phyloP scores from a whole-genome alignment of 257 asterid genomes.

The Solanum clarkiae region DNA sequence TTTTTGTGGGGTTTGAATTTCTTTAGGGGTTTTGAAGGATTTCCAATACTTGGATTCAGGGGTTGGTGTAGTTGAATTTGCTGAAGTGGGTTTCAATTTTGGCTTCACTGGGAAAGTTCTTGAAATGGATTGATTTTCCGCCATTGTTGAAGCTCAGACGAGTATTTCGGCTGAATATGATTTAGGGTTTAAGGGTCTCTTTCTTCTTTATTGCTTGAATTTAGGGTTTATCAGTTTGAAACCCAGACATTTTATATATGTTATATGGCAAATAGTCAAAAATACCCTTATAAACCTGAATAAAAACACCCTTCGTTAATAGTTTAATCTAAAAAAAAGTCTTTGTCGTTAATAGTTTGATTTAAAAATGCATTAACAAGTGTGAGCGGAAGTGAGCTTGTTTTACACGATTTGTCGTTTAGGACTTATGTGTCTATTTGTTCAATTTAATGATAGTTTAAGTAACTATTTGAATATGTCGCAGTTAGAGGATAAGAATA shows the following conservation, averaged over 20 bases:
- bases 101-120: conserved; percentile 46
- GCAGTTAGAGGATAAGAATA: too few species aligned
- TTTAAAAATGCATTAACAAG: not conserved
- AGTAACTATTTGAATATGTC: not conserved
- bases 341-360: not conserved
- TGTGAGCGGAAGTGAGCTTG: not conserved
- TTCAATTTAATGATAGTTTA: not conserved
- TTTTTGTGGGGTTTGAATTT: conserved; percentile 30
- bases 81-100: conserved; percentile 46
- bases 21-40: conserved; percentile 70
- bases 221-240: not conserved
- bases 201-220: not conserved
- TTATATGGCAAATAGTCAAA: not conserved
- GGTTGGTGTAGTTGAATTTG: conserved; percentile 31
- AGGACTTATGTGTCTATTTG: not conserved
- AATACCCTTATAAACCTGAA: not conserved
- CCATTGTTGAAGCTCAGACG: conserved; percentile 21
- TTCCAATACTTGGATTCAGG: conserved; percentile 83
- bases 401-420: not conserved
- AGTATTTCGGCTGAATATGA: not conserved
- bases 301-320: not conserved
- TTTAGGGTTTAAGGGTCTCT: not conserved
- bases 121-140: conserved; percentile 14
- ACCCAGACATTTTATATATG: not conserved
- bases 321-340: not conserved